phyloP scores from a whole-genome alignment of 768 basidiomycete genomes.

The Rhizopogon vulgaris region DNA sequence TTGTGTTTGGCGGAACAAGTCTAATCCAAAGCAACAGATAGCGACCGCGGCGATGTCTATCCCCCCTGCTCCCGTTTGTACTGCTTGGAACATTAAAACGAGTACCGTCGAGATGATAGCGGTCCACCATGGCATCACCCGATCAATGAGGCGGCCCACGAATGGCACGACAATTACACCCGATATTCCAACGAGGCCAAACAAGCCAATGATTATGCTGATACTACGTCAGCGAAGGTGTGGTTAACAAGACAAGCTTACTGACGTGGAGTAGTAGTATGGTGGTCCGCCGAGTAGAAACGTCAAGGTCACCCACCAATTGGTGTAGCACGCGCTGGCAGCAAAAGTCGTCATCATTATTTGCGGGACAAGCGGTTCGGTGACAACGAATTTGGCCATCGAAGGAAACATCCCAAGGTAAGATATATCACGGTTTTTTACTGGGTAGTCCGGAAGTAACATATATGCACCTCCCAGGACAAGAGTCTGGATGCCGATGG shows the following conservation, averaged over 20 bases:
- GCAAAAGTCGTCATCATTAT: slow-evolving; percentile 19
- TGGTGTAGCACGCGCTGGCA: slow-evolving; percentile 24
- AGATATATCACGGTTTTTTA: slow-evolving; percentile 30
- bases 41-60: slow-evolving; percentile 32
- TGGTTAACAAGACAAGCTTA: background rate
- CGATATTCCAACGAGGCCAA: slow-evolving; percentile 40
- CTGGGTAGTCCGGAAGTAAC: slow-evolving; percentile 36
- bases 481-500: slow-evolving; percentile 28
- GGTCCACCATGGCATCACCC: slow-evolving; percentile 36
- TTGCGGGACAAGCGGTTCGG: slow-evolving; percentile 39
- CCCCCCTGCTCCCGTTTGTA: slow-evolving; percentile 34
- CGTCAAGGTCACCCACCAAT: slow-evolving; percentile 37
- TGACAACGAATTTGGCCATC: slow-evolving; percentile 33
- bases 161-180: slow-evolving; percentile 28
- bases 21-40: slow-evolving; percentile 35
- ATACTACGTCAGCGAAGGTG: slow-evolving; percentile 5
- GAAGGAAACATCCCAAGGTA: slow-evolving; percentile 30
- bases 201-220: slow-evolving; percentile 37
- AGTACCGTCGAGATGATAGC: slow-evolving; percentile 29
- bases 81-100: slow-evolving; percentile 20
- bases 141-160: slow-evolving; percentile 22
- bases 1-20: slow-evolving; percentile 32
- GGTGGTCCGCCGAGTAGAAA: slow-evolving; percentile 39
- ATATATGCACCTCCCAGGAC: slow-evolving; percentile 25
- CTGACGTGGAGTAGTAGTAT: slow-evolving; percentile 31